Evolutionary conservation across 202 grass and related monocot species (phyloP), one percentile per base, ranked within the genome.

Genomic region (Dendrocalamus latiflorus): DNA sequence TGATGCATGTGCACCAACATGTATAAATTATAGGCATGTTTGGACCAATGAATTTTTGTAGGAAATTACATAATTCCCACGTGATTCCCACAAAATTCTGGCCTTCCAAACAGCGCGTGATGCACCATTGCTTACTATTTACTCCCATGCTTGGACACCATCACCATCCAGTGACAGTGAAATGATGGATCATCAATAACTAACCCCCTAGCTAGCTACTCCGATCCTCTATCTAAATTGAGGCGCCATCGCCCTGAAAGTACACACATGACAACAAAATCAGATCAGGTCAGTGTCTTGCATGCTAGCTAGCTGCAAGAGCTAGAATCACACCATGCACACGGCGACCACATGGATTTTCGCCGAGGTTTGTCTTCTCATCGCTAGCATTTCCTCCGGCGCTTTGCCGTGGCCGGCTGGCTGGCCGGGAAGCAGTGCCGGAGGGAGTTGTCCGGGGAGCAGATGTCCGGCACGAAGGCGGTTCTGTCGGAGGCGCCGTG

Each of bases 391-490:
- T 58, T 67, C 78, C 72, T 77, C 42, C 66, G 78, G 78, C 72
- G 72, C 44, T 87, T 87, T 6, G 54, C 72, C 25, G 37, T 20
- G n/a, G 60, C 70, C 21, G 51, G n/a, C 4, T 44, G 79, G 5
- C 5, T 20, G 13, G 66, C 26, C 10, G 66, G 55, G 78, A 82
- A 70, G 53, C 78, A 81, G 41, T 24, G 8, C 5, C 79, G 54
- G 6, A n/a, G 55, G 13, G 55, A 58, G 34, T 34, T 43, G 43
- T 83, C 79, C 22, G 86, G 73, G 34, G 73, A 72, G 65, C 56
- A 78, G 80, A 88, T 49, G 74, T 83, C 86, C 37, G 74, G 80
- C 14, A 88, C 80, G 80, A 78, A 88, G 37, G 79, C 56, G 20
- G 51, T 33, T 41, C 4, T 70, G 54, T 88, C 81, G 28, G 25